Evolutionary conservation across 768 basidiomycete species (phyloP).

Genomic region (Xerocomellus chrysenteron): DNA sequence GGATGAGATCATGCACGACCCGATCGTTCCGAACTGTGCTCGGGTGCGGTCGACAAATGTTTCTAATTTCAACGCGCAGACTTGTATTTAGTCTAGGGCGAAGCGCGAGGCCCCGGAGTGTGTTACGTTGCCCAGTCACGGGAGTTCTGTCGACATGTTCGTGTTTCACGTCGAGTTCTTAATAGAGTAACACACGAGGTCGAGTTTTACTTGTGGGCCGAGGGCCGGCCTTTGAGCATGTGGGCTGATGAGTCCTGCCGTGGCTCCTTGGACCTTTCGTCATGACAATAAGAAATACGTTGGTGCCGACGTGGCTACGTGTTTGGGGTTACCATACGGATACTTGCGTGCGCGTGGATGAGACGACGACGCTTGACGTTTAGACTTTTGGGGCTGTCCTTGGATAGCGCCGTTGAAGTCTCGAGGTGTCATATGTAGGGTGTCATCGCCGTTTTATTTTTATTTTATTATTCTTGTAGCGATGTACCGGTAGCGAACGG

Average conservation of each 20-base stretch:
- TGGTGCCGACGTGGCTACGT: background rate
- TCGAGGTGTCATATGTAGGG: constrained; percentile 1
- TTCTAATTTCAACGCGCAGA: background rate
- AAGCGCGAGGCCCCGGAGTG: too few species aligned
- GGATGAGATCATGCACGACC: background rate
- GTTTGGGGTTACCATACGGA: constrained; percentile 6
- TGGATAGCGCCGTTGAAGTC: background rate
- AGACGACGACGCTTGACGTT: background rate
- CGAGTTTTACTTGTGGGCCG: background rate
- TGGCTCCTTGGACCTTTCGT: background rate
- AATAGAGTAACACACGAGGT: background rate
- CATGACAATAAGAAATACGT: background rate
- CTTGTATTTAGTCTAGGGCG: background rate
- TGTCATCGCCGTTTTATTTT: background rate
- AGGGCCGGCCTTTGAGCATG: too few species aligned
- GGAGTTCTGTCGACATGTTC: background rate
- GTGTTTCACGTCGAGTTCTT: background rate
- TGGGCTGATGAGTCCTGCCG: background rate
- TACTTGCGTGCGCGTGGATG: background rate
- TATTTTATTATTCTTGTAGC: background rate
- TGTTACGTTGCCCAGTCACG: background rate
- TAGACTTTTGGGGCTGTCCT: constrained; percentile 13
- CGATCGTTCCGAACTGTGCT: background rate
- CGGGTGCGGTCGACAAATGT: too few species aligned
- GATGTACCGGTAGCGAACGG: constrained; percentile 22